Evolutionary conservation across 179 eudicot genomes (phyloP).

Genomic region (Sideroxylon spinosum): DNA sequence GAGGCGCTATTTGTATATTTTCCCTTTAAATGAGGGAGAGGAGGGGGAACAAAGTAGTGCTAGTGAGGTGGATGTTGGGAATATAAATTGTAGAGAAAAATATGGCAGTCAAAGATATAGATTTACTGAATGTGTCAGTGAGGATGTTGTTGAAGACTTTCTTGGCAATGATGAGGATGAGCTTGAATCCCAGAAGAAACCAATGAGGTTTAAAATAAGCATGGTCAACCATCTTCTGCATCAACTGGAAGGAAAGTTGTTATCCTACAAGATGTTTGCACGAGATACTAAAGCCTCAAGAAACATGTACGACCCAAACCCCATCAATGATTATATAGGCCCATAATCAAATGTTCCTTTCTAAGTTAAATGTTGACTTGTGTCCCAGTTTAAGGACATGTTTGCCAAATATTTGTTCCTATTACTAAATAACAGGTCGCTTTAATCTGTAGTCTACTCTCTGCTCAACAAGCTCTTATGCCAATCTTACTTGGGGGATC

Average conservation of each 20-base stretch:
- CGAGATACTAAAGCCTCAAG: slow-evolving; percentile 91
- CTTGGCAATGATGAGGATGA: slow-evolving; percentile 21
- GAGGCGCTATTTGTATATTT: slow-evolving; percentile 88
- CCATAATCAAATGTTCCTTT: neutral
- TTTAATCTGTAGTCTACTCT: neutral
- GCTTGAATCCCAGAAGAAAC: slow-evolving; percentile 43
- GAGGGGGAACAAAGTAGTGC: slow-evolving; percentile 22
- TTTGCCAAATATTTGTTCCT: neutral
- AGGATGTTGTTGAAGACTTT: slow-evolving; percentile 24
- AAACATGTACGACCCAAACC: slow-evolving; percentile 49
- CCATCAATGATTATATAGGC: neutral
- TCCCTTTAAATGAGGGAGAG: slow-evolving; percentile 55
- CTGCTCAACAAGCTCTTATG: neutral
- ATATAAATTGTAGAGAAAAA: slow-evolving; percentile 15
- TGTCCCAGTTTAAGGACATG: neutral
- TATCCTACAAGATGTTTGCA: slow-evolving; percentile 91
- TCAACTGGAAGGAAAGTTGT: slow-evolving; percentile 71
- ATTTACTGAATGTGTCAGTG: slow-evolving; percentile 18
- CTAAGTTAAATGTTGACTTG: neutral
- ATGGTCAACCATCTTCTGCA: slow-evolving; percentile 62
- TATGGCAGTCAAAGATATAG: slow-evolving; percentile 21
- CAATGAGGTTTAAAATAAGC: slow-evolving; percentile 43
- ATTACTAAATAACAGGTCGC: no score
- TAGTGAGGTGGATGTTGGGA: slow-evolving; percentile 22
- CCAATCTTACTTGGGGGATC: neutral